Base-by-base conservation (phyloP, 345 rosid genomes). In the Bruguiera parviflora region DNA sequence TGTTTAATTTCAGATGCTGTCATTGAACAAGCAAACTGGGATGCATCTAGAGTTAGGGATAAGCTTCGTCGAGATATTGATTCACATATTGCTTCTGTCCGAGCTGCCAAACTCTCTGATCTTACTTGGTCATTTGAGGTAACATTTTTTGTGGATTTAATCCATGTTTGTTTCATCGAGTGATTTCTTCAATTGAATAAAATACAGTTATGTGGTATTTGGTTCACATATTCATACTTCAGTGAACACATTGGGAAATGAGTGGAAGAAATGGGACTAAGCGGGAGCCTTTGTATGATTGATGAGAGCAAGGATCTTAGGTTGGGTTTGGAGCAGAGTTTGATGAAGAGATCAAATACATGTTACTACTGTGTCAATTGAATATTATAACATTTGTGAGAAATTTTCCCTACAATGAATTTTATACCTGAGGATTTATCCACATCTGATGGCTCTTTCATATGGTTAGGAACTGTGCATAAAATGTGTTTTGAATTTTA, bases 21-120 rank as follows among this genome's bases (percentile, higher is more conserved):
- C 64, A 79, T 96, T 81, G 86, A 80, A 77, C 89, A 82, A 89
- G 97, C 99, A 77, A 84, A 85, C 8, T 96, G 99, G 99, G 97
- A 92, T 81, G 77, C 89, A 49, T 81, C 89, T 70, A 96, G 87
- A 85, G 82, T 59, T 29, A 80, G 83, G 71, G 98, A 92, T 65
- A 90, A 89, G 77, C 89, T 92, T 80, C 75, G 65, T 69, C 98
- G 88, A 70, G 99, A 92, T 73, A 79, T 96, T 37, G 96, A 96
- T 77, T 91, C 85, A 4, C 96, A 92, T 77, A 75, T 92, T 80
- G 86, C 87, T 73, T 79, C 89, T 47, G 91, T 96, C 67, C 92
- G 89, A 64, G 80, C 84, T 72, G 85, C 88, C 46, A 90, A 92
- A 81, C 84, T 96, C 69, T 80, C 90, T 65, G 99, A 96, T 75